phyloP scores from a whole-genome alignment of 345 rosid genomes.

The Euphorbia pulcherrima region DNA sequence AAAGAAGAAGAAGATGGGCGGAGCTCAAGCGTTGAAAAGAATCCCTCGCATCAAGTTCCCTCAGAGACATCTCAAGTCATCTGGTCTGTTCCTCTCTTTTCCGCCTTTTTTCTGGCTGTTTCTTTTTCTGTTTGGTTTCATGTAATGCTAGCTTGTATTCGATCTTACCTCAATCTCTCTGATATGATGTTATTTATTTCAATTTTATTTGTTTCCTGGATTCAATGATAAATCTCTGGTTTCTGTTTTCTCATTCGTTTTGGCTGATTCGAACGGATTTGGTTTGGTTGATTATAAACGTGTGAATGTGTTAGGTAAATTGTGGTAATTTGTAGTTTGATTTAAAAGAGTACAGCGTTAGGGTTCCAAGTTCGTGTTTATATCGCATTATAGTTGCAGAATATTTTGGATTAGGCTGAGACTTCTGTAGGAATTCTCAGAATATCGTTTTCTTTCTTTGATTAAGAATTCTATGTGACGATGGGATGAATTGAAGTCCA shows the following conservation, averaged over 20 bases:
- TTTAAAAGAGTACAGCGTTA: background rate
- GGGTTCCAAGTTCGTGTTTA: background rate
- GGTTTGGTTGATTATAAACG: no score
- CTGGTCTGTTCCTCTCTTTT: slow-evolving; percentile 31
- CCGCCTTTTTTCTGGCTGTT: no score
- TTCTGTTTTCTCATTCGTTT: background rate
- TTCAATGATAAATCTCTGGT: no score
- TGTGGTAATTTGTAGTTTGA: background rate
- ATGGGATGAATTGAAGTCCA: no score
- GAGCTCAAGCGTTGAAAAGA: slow-evolving; percentile 65
- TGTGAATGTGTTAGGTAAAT: background rate
- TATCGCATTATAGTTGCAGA: background rate
- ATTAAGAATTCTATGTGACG: background rate
- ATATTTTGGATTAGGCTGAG: background rate
- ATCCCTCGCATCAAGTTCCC: slow-evolving; percentile 89
- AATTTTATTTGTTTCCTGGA: background rate
- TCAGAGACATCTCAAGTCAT: slow-evolving; percentile 47
- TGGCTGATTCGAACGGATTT: background rate
- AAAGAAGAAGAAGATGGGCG: slow-evolving; percentile 43
- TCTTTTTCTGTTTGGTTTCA: background rate
- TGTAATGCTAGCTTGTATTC: background rate
- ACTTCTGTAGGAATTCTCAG: background rate
- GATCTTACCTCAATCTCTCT: background rate
- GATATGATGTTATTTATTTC: background rate
- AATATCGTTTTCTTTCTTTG: background rate